A percentile compares a stretch with the other conserved stretches of the same genome.
Conservation (phyloP, 2,329 filamentous ascomycete genomes). For the Microsporum ferrugineum region DNA sequence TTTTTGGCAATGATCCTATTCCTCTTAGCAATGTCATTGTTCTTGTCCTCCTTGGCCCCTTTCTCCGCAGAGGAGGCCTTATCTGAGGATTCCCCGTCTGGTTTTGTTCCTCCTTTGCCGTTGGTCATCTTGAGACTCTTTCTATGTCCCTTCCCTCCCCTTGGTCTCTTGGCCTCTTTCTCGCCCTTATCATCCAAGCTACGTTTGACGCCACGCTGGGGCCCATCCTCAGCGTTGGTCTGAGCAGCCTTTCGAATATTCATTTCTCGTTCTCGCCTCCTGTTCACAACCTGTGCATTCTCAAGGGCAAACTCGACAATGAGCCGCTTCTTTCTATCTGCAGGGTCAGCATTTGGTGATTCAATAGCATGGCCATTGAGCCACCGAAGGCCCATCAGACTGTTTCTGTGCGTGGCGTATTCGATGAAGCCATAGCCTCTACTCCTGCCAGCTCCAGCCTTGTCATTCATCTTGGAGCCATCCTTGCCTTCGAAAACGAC, state of each 20-base stretch:
- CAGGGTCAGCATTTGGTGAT: slow-evolving; percentile 20
- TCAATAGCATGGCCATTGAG: slow-evolving; percentile 63
- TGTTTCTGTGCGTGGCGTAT: slow-evolving; percentile 85
- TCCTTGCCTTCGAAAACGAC: slow-evolving; percentile 82
- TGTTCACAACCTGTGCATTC: slow-evolving; percentile 86
- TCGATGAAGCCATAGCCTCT: slow-evolving; percentile 96
- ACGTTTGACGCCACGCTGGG: not conserved
- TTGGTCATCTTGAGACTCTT: slow-evolving; percentile 6
- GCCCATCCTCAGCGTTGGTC: not conserved
- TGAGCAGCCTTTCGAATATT: slow-evolving; percentile 34
- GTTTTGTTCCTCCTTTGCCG: slow-evolving; percentile 11
- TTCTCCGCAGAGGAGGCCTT: slow-evolving; percentile 13
- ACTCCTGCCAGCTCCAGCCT: slow-evolving; percentile 65
- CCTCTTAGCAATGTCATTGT: slow-evolving; percentile 48
- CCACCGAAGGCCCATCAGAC: slow-evolving; percentile 88
- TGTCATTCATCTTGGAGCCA: slow-evolving; percentile 71
- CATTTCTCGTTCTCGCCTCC: slow-evolving; percentile 55
- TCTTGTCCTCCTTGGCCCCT: slow-evolving; percentile 26
- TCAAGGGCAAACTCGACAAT: slow-evolving; percentile 98
- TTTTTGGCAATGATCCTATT: slow-evolving; percentile 80
- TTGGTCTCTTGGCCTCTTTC: slow-evolving; percentile 21
- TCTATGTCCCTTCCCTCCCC: slow-evolving; percentile 10
- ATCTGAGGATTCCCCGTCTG: slow-evolving; percentile 1
- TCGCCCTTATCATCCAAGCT: slow-evolving; percentile 18
- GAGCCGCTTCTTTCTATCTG: slow-evolving; percentile 57